Percentiles rank a stretch among this genome's conserved stretches.
Evolutionary conservation across 2,329 filamentous ascomycete species (phyloP).

Genomic region (Fusarium sacchari): DNA sequence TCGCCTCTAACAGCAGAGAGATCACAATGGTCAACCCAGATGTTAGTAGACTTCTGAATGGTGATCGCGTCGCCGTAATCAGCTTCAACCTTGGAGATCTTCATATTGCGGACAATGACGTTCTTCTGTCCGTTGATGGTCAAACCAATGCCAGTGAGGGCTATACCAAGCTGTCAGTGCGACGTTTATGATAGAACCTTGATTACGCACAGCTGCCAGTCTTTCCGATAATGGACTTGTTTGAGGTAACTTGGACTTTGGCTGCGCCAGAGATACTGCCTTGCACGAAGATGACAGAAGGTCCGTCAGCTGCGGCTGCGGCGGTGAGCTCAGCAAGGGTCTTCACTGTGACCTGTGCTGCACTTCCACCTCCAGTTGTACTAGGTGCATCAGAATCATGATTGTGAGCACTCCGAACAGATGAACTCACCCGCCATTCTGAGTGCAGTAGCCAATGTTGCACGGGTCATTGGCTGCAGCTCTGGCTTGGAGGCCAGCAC

Average conservation of each 20-base stretch:
- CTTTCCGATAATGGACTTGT: slow-evolving; percentile 40
- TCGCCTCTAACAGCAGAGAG: slow-evolving; percentile 50
- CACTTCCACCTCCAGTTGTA: slow-evolving; percentile 30
- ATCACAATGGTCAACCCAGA: slow-evolving; percentile 60
- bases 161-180: not conserved
- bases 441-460: slow-evolving; percentile 31
- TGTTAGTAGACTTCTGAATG: slow-evolving; percentile 57
- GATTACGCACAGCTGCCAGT: slow-evolving; percentile 30
- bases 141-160: slow-evolving; percentile 30
- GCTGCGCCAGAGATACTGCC: slow-evolving; percentile 37
- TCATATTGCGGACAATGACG: slow-evolving; percentile 67
- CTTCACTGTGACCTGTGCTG: slow-evolving; percentile 26
- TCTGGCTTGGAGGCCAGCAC: slow-evolving; percentile 6
- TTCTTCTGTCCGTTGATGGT: slow-evolving; percentile 49
- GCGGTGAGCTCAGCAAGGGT: slow-evolving; percentile 26
- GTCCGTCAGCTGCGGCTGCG: slow-evolving; percentile 21
- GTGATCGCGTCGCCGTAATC: slow-evolving; percentile 62
- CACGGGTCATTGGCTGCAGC: slow-evolving; percentile 24
- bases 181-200: fast-evolving
- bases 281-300: slow-evolving; percentile 32
- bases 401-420: fast-evolving
- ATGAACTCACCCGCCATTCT: slow-evolving; percentile 33
- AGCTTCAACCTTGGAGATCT: slow-evolving; percentile 59
- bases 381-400: not conserved
- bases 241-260: slow-evolving; percentile 37